Evolutionary conservation across 768 basidiomycete genomes (phyloP).

Genomic region (Psilocybe subaeruginosa): DNA sequence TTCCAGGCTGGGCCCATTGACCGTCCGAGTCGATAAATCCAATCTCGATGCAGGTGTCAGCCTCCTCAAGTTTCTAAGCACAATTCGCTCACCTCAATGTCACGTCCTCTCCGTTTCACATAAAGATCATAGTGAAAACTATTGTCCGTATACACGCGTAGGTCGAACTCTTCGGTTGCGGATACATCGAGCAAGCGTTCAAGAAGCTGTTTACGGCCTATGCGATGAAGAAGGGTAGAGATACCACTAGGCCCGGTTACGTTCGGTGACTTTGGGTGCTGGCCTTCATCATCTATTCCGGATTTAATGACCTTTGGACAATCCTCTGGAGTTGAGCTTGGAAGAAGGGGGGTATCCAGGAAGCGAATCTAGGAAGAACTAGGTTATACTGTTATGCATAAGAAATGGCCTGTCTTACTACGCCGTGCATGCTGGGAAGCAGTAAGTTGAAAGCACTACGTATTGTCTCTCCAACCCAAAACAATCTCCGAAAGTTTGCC

Average conservation of each 20-base stretch:
- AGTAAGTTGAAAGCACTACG: not conserved
- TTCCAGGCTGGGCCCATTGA: slow-evolving; percentile 18
- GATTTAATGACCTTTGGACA: slow-evolving; percentile 30
- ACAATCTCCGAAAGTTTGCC: too few relatives aligned
- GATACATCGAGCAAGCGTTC: slow-evolving; percentile 24
- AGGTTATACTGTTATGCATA: too few relatives aligned
- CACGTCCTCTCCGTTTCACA: slow-evolving; percentile 7
- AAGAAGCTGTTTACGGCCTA: slow-evolving; percentile 22
- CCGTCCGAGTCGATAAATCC: slow-evolving; percentile 18
- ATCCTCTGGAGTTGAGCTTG: slow-evolving; percentile 22
- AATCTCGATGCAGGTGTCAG: slow-evolving; percentile 3
- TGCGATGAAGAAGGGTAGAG: slow-evolving; percentile 22
- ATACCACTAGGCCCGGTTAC: slow-evolving; percentile 24
- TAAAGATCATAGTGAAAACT: slow-evolving; percentile 8
- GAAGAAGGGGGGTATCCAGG: slow-evolving; percentile 25
- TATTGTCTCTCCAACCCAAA: too few relatives aligned
- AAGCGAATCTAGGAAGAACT: slow-evolving; percentile 18
- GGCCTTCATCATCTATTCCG: slow-evolving; percentile 29
- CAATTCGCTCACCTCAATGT: slow-evolving; percentile 14
- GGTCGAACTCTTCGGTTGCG: slow-evolving; percentile 20
- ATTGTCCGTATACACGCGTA: slow-evolving; percentile 7
- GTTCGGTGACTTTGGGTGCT: slow-evolving; percentile 24
- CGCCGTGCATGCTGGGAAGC: not conserved
- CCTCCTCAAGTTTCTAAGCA: not conserved
- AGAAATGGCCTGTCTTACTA: not conserved